Evolutionary conservation across 179 eudicot genomes (phyloP), one percentile per base, ranked within the genome.

Genomic region (Drosera spatulata): DNA sequence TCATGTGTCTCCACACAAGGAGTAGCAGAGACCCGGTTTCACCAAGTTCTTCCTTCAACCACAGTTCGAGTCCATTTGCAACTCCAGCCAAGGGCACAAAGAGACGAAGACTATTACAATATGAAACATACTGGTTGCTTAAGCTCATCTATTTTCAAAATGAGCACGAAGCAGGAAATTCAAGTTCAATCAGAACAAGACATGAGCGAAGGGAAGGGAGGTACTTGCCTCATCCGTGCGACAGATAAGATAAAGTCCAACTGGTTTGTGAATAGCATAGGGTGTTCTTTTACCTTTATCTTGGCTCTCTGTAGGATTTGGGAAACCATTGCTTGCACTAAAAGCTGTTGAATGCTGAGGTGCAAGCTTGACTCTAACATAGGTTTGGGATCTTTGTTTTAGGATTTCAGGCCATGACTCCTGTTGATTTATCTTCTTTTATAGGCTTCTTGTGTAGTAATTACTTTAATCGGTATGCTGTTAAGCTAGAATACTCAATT

Each of bases 41-140:
- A 84, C 66, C 82, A 80, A 62, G 68, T 85, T 7, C 75, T 70
- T 56, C 91, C 91, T 12, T 77, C 95, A 1, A 76, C 67, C 56
- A 85, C 74, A 0, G 82, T 87, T 7, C 80, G 63, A 61, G 84
- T 87, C 55, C 77, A 82, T 52, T 48, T 80, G 14, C 79, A 71
- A 59, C 86, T 77, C 0, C 53, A 50, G 33, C 63, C 6, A 54
- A 41, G 10, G 13, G 66, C 41, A 3, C 58, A 66, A 15, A 60
- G 55, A 55, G 60, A 56, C 8, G 38, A 50, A 0, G 33, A 22
- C 33, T 39, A 42, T 41, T 6, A n/a, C 22, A 49, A 8, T 7
- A 5, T 41, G 45, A 55, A 41, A 8, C 71, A 9, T 65, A 68
- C 11, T 53, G 59, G 33, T 60, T 68, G 10, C 41, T 50, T 56